Base-by-base conservation (phyloP, 768 basidiomycete species). In the Piloderma croceum region DNA sequence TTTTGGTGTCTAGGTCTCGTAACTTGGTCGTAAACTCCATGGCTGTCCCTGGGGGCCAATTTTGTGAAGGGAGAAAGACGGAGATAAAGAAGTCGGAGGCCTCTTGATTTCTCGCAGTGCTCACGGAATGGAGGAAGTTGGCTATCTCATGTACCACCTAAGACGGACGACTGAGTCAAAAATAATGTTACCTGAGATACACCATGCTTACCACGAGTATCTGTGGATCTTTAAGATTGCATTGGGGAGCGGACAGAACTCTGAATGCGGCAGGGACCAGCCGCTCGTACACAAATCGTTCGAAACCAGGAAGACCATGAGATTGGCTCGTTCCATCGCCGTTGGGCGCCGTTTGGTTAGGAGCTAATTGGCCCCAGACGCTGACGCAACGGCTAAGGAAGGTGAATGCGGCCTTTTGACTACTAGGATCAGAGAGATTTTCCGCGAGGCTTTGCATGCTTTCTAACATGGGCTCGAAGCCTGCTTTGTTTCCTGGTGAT, bases 121-220 rank as follows among this genome's bases (percentile, higher is more conserved):
- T 76, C 6, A 94, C 73, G 0, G 76, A 69, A 56, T 96, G 89
- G 29, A 97, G 66, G 34, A 98, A 73, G 51, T 77, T 81, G 34
- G 87, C 85, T 40, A 97, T 83, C 58, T 99, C 96, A 49, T 87
- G 78, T 17, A 97, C 67, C 39, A 93, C 84, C 92, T 97, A 51
- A 29, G 27, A 9, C 15, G 9, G 10, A 29, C 15, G 9, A 29
- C 10, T 29, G 27, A 29, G 27, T 29, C 13, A 24, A 20, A 10
- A 34, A 31, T 21, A 5, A 23, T n/a, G n/a, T 23, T 15, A 32
- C 4, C 36, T 15, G 5, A 31, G 36, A 7, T 10, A 20, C n/a
- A n/a, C n/a, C n/a, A n/a, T 21, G 62, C 89, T 56, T 52, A 93
- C 93, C 54, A 83, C 76, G 36, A 84, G 70, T 54, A 83, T 79